A percentile compares a stretch with the other conserved stretches of the same genome.
Conservation (phyloP, 2,329 filamentous ascomycete species). For the Trichoderma koningii region DNA sequence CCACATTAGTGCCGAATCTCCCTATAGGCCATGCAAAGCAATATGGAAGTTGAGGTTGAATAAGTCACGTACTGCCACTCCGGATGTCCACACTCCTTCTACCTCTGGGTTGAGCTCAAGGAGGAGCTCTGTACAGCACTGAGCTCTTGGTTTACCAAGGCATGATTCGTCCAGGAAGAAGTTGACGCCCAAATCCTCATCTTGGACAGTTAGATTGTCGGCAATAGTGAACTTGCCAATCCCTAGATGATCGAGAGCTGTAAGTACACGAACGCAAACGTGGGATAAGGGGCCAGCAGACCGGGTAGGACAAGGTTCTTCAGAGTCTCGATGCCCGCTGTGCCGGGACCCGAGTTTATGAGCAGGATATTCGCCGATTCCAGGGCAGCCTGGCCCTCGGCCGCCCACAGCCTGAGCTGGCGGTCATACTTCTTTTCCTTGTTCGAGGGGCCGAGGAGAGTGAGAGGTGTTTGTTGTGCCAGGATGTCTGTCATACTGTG, state of each 20-base stretch:
- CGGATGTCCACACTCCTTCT: slow-evolving; percentile 68
- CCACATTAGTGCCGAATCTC: slow-evolving; percentile 20
- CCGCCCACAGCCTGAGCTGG: slow-evolving; percentile 93
- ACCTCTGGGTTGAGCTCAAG: slow-evolving; percentile 93
- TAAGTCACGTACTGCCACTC: slow-evolving; percentile 39
- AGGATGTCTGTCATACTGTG: slow-evolving; percentile 37
- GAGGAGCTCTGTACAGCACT: slow-evolving; percentile 74
- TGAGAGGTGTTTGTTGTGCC: slow-evolving; percentile 36
- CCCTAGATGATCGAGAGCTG: slow-evolving; percentile 47
- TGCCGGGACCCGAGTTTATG: slow-evolving; percentile 82
- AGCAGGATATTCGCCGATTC: slow-evolving; percentile 91
- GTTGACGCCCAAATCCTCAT: slow-evolving; percentile 88
- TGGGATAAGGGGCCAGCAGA: slow-evolving; percentile 37
- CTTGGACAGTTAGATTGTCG: slow-evolving; percentile 74
- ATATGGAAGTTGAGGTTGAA: neutral
- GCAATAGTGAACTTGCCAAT: slow-evolving; percentile 91
- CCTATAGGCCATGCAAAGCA: neutral
- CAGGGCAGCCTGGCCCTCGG: slow-evolving; percentile 83
- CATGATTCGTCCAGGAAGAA: slow-evolving; percentile 88
- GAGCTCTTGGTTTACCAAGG: slow-evolving; percentile 75
- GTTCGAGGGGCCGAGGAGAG: slow-evolving; percentile 56
- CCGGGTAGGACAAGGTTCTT: slow-evolving; percentile 97
- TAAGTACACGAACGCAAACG: neutral
- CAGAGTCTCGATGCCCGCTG: slow-evolving; percentile 84
- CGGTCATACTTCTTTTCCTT: slow-evolving; percentile 85